Evolutionary conservation across 2,329 filamentous ascomycete species (phyloP), one percentile per base, ranked within the genome.

Genomic region (Calonectria multiphialidica): DNA sequence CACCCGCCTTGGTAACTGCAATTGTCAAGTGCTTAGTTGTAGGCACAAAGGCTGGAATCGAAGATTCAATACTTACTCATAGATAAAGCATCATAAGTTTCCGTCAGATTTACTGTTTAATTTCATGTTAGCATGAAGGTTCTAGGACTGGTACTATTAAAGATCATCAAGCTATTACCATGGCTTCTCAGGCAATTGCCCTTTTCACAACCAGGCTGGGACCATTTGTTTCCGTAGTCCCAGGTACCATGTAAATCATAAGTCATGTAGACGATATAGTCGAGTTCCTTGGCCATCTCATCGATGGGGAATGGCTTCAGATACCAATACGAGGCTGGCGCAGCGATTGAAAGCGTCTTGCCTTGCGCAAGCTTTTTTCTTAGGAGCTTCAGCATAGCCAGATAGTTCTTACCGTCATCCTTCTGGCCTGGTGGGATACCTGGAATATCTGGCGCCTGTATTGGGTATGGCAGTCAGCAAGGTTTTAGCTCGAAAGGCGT

Each of bases 241-340:
- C 76, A 81, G 28, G 37, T 42, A 6, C 37, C 37, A 18, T 74
- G 72, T 0, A 72, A 64, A n/a, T 74, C 72, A 13, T 74, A 75
- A 0, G 74, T 74, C 74, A 75, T 75, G 8, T 53, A 74, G 1
- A 75, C 76, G 8, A 83, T 79, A 61, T 84, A 84, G 65, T 84
- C 80, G 7, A 84, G 42, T 1, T 77, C 30, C 1, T 70, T 37
- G 0, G 72, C 50, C 8, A 83, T 82, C 0, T 71, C 37, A 4
- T 75, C 65, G 16, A 84, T 79, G 0, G 80, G 82, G 12, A 81
- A 84, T 0, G 35, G 35, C 62, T 78, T 78, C 3, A 84, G 79
- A 42, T 83, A 83, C 83, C 81, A 84, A 61, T 78, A 83, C 0
- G 80, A 84, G 0, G 81, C 77, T 0, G 81, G 80, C 0, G 80